Evolutionary conservation across 768 basidiomycete genomes (phyloP), one percentile per base, ranked within the genome.

Genomic region (Rhodotorula paludigena): DNA sequence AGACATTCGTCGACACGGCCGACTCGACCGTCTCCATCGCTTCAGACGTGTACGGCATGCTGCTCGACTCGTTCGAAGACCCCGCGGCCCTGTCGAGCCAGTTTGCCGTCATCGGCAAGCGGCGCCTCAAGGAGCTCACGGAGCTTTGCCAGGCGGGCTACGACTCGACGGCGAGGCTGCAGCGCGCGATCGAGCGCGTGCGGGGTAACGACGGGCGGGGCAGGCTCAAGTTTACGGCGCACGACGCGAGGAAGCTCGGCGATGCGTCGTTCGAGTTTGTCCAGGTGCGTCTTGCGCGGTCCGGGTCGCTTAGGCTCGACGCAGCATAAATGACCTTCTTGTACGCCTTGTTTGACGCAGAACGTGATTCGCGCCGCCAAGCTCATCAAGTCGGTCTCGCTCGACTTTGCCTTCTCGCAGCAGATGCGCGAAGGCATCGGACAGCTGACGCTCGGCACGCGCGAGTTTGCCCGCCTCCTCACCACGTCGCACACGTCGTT

Each of bases 331-430:
- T 16, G 42, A 28, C 18, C 41, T 23, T 18, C 20, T 56, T n/a
- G 9, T 25, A 8, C 33, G 2, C 12, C 0, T 12, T n/a, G n/a
- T n/a, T n/a, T n/a, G n/a, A n/a, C n/a, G 30, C 58, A 73, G 72
- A 66, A 63, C 55, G 72, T 73, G n/a, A 73, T 73, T 59, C 64
- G 64, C 6, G 55, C 69, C 16, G 67, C 72, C 42, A 66, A 66
- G 55, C 68, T 69, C 45, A 68, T 73, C 58, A 73, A 69, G 41
- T 16, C 68, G 25, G 57, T 66, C 52, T 54, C 58, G 21, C 53
- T 57, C 42, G 68, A 73, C 44, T 64, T 69, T n/a, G 58, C 61
- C 35, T 73, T 73, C 56, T 58, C 72, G 28, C 68, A 59, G 20
- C 72, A 52, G 21, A 35, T 69, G 15, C 62, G 57, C 2, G 68